These are phyloP conservation scores for Candida cerambycidarum DNA, from an alignment of 805 yeast species.

Conservation along the genomic window DNA sequence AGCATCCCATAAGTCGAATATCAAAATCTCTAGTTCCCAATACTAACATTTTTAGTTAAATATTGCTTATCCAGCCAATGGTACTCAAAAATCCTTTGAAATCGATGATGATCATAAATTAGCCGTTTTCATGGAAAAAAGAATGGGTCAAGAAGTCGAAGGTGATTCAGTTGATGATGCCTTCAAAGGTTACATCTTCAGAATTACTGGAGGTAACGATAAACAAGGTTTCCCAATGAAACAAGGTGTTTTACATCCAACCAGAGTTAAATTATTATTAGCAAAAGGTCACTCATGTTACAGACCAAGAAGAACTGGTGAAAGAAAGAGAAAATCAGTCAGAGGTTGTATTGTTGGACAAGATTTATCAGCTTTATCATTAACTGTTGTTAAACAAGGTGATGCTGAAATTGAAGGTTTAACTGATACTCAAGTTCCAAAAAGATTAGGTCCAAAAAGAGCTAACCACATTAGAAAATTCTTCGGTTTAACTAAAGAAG, in stretches of 20 bases:
- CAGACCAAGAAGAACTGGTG: constrained; percentile 99
- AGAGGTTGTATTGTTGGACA: constrained; percentile 99
- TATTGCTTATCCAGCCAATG: constrained; percentile 99
- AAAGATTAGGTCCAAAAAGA: constrained; percentile 99
- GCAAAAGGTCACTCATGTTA: constrained; percentile 95
- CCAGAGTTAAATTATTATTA: constrained; percentile 96
- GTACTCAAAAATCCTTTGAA: constrained; percentile 97
- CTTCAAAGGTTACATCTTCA: constrained; percentile 98
- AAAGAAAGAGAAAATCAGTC: constrained; percentile 99
- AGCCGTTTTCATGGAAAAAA: constrained; percentile 98
- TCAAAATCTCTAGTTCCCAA: not conserved
- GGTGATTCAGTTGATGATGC: constrained; percentile 98
- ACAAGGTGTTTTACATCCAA: constrained; percentile 99
- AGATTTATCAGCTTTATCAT: constrained; percentile 94
- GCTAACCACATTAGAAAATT: constrained; percentile 99
- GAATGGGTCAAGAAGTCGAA: constrained; percentile 99
- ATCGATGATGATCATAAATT: constrained; percentile 99
- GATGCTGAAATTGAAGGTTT: constrained; percentile 94
- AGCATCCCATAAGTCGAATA: no score
- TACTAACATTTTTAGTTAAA: constrained; percentile 65
- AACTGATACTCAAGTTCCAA: constrained; percentile 92
- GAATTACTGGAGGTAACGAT: constrained; percentile 99
- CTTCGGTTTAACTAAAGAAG: constrained; percentile 96
- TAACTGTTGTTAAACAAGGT: constrained; percentile 95
- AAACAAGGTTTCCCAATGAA: constrained; percentile 99